Conservation (phyloP, 345 rosid species). For the Leavenworthia alabamica region DNA sequence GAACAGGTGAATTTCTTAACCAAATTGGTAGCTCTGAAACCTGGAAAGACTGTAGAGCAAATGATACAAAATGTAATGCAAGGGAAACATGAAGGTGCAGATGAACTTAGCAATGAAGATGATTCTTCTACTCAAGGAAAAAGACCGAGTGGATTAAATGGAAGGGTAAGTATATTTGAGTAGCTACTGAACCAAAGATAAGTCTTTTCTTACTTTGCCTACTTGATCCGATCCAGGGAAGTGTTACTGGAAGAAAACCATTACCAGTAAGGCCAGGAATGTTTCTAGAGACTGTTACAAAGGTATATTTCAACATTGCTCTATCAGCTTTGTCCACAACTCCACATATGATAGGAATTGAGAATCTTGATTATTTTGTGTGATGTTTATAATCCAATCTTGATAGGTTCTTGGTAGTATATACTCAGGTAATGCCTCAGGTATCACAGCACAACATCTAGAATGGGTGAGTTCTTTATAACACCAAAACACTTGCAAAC, state of each 20-base stretch:
- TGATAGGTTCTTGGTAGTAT: constrained; percentile 82
- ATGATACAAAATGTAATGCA: constrained; percentile 86
- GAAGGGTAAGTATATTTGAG: constrained; percentile 47
- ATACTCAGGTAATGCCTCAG: constrained; percentile 68
- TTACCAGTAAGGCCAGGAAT: constrained; percentile 93
- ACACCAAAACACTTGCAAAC: not conserved
- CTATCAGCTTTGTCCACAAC: not conserved
- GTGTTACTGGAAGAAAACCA: constrained; percentile 68
- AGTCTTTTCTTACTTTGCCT: not conserved
- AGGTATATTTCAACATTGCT: constrained; percentile 40
- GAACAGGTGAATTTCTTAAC: constrained; percentile 80
- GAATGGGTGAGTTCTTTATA: constrained; percentile 62
- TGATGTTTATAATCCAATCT: constrained; percentile 9
- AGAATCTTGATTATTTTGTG: not conserved
- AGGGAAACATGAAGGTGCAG: constrained; percentile 94
- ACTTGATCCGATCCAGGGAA: constrained; percentile 45
- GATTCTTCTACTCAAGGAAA: constrained; percentile 29
- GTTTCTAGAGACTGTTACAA: constrained; percentile 90
- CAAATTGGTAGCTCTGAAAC: constrained; percentile 79
- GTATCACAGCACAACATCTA: constrained; percentile 88
- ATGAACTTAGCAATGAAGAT: constrained; percentile 35
- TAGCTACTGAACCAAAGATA: not conserved
- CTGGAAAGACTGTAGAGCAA: constrained; percentile 65
- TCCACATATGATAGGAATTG: not conserved
- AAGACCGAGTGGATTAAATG: constrained; percentile 46